phyloP scores from a whole-genome alignment of 305 asterid genomes.

The Rubia occidens region DNA sequence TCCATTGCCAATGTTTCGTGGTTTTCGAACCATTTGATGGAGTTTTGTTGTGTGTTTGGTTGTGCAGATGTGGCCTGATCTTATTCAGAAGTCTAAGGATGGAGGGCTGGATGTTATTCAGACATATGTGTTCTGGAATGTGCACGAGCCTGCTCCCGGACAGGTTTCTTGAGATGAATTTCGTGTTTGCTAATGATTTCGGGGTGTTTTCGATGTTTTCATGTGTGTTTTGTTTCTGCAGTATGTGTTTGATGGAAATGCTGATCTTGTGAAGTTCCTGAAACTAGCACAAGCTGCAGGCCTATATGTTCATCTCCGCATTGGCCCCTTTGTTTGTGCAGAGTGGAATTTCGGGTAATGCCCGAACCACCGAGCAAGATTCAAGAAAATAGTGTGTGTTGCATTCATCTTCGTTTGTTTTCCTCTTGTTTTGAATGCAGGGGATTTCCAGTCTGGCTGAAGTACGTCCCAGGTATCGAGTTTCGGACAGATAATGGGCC shows the following conservation, averaged over 20 bases:
- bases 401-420: constrained; percentile 18
- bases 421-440: constrained; percentile 30
- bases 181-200: neutral
- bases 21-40: neutral
- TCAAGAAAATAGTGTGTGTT: neutral
- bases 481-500: constrained; percentile 80
- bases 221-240: constrained; percentile 28
- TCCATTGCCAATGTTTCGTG: neutral
- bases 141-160: constrained; percentile 79
- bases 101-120: constrained; percentile 86
- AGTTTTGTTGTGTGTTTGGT: neutral
- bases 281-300: constrained; percentile 76
- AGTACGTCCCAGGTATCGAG: constrained; percentile 65
- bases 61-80: constrained; percentile 90
- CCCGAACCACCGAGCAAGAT: constrained; percentile 28
- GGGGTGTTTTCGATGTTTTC: constrained; percentile 5
- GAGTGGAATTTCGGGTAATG: constrained; percentile 96
- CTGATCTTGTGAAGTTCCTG: constrained; percentile 75
- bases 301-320: constrained; percentile 62
- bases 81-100: constrained; percentile 75
- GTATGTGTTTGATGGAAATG: constrained; percentile 80
- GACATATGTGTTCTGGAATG: constrained; percentile 86
- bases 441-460: constrained; percentile 89
- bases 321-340: constrained; percentile 92
- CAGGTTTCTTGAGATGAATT: constrained; percentile 35